phyloP scores from a whole-genome alignment of 805 yeast genomes.

The Candida jianshihensis region DNA sequence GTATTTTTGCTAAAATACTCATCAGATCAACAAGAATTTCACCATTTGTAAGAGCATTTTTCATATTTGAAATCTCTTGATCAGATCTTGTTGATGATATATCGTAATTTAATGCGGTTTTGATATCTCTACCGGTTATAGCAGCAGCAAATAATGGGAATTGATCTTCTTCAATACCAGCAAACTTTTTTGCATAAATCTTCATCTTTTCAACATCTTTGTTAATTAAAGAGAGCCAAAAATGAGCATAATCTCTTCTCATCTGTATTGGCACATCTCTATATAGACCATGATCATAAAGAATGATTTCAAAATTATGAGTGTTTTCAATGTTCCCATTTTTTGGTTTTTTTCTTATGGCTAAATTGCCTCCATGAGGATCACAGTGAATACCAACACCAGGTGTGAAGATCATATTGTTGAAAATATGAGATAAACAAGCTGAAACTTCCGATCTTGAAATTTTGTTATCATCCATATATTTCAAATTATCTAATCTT shows the following conservation, averaged over 20 bases:
- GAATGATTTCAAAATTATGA: slow-evolving; percentile 83
- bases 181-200: slow-evolving; percentile 67
- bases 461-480: slow-evolving; percentile 54
- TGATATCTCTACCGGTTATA: slow-evolving; percentile 87
- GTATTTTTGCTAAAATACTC: slow-evolving; percentile 71
- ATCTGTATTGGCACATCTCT: slow-evolving; percentile 71
- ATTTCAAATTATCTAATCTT: slow-evolving; percentile 70
- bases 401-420: slow-evolving; percentile 92
- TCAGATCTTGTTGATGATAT: slow-evolving; percentile 46
- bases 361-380: slow-evolving; percentile 96
- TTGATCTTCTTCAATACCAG: slow-evolving; percentile 69
- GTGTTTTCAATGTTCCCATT: slow-evolving; percentile 24
- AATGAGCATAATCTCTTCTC: slow-evolving; percentile 78
- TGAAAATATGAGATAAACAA: slow-evolving; percentile 85
- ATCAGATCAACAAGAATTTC: slow-evolving; percentile 69
- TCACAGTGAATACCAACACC: slow-evolving; percentile 92
- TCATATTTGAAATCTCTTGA: slow-evolving; percentile 65
- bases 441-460: slow-evolving; percentile 72
- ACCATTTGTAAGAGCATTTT: slow-evolving; percentile 49
- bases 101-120: slow-evolving; percentile 63
- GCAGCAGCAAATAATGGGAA: slow-evolving; percentile 88
- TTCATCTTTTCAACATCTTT: slow-evolving; percentile 61
- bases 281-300: slow-evolving; percentile 94
- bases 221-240: slow-evolving; percentile 87
- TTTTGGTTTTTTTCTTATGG: slow-evolving; percentile 48